phyloP scores from a whole-genome alignment of 441 rosid genomes.

The Pelargonium myrrhifolium region DNA sequence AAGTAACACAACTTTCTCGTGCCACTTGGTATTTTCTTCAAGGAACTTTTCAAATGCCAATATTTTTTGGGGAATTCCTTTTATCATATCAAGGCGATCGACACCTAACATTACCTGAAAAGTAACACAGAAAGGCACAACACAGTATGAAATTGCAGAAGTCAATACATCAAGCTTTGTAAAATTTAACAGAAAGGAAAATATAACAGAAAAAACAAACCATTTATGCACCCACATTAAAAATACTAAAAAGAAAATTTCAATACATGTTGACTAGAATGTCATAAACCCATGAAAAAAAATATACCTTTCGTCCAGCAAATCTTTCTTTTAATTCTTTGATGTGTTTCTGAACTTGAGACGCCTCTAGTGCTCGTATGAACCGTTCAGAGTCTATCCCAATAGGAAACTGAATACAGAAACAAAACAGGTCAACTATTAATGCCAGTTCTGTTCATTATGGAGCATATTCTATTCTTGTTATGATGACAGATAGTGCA shows the following conservation, averaged over 20 bases:
- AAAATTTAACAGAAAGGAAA: neutral
- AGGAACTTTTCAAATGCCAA: constrained; percentile 98
- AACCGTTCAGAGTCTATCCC: constrained; percentile 93
- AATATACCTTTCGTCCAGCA: constrained; percentile 52
- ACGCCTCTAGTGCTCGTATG: constrained; percentile 63
- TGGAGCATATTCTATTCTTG: constrained; percentile 11
- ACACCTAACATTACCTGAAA: constrained; percentile 95
- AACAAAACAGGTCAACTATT: neutral
- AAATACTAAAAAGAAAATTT: neutral
- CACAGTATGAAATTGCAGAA: neutral
- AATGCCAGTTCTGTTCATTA: constrained; percentile 4
- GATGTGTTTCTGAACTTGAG: constrained; percentile 61
- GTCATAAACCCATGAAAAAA: neutral
- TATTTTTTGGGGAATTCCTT: constrained; percentile 98
- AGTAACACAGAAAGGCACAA: constrained; percentile 9
- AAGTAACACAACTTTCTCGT: constrained; percentile 89
- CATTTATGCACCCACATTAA: neutral
- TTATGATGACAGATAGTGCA: constrained; percentile 9
- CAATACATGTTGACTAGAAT: neutral
- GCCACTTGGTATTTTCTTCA: constrained; percentile 88
- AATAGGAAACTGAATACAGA: constrained; percentile 70
- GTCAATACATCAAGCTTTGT: neutral
- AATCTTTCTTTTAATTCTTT: constrained; percentile 82
- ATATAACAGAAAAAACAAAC: neutral
- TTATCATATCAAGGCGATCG: constrained; percentile 98